Base-by-base conservation (phyloP, 108 stramenopile species). In the Discostella pseudostelligera region DNA sequence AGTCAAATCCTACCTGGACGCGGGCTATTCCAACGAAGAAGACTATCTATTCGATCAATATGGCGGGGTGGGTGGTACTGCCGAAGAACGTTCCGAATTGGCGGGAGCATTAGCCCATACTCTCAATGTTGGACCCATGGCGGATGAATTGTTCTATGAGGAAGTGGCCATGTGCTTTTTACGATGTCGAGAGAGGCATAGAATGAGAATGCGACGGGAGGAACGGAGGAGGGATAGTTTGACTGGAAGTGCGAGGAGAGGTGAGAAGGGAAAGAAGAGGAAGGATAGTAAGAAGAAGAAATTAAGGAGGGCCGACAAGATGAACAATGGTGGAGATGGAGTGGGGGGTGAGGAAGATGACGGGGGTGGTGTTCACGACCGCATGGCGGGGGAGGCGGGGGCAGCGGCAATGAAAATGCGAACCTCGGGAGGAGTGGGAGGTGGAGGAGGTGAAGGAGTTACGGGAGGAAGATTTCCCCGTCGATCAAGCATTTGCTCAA, bases 121-220 rank as follows among this genome's bases (percentile, higher is more conserved):
- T 4, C 61, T 75, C 14, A 65, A 75, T 36, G 74, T 68, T 8
- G 74, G 74, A 12, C 74, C 74, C 4, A 75, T 75, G 74, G 74
- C 74, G 32, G 74, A 75, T 39, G 66, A 67, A 58, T 46, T 75
- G 20, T 75, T 75, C 47, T 75, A 75, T 21, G 74, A 75, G 53
- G 74, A 75, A 51, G 67, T 75, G 66, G 74, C 74, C 26, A 75
- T 75, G 74, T 75, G 74, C 39, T 75, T 75, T 57, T 63, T 75
- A 45, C 44, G 74, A 37, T 75, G 74, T 35, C 43, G 74, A 46
- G 74, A 75, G 40, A 29, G 74, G 45, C 65, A 67, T 43, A 47
- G 65, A 44, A 75, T 75, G 67, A 62, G 62, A 39, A 60, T 44
- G 59, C 42, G 62, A 60, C 58, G 74, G 67, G 74, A 75, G 56